Conservation (phyloP, 257 asterid species). For the Galeopsis tetrahit region DNA sequence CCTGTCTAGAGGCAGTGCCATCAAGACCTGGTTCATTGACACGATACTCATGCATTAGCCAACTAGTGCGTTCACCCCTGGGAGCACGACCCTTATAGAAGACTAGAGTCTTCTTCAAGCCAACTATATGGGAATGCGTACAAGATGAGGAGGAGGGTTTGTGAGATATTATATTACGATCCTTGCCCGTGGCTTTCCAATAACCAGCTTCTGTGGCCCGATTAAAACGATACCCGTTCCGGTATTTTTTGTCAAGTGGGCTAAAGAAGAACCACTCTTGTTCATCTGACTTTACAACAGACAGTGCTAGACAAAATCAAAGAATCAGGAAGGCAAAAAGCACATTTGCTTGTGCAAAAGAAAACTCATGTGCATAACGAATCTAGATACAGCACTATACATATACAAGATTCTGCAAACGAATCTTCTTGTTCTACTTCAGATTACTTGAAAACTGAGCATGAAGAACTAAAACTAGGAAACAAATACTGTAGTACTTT, state of each 20-base stretch:
- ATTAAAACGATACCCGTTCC: constrained; percentile 78
- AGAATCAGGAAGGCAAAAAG: neutral
- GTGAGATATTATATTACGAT: constrained; percentile 69
- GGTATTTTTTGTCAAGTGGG: constrained; percentile 77
- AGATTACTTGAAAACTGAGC: constrained; percentile 15
- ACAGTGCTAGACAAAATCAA: constrained; percentile 56
- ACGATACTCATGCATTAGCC: constrained; percentile 93
- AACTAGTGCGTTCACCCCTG: constrained; percentile 75
- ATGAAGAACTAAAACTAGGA: constrained; percentile 3
- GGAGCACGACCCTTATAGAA: constrained; percentile 90
- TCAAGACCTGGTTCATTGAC: constrained; percentile 84
- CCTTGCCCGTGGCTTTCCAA: constrained; percentile 92
- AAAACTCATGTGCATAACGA: neutral
- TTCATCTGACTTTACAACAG: constrained; percentile 78
- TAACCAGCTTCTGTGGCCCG: constrained; percentile 84
- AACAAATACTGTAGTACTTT: neutral
- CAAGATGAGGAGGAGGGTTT: constrained; percentile 48
- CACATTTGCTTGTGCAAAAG: constrained; percentile 19
- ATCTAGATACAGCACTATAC: constrained; percentile 16
- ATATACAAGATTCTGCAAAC: neutral
- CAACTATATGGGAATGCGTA: constrained; percentile 52
- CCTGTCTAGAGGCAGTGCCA: constrained; percentile 83
- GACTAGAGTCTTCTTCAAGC: constrained; percentile 85
- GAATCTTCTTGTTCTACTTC: neutral
- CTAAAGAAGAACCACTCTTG: constrained; percentile 84